These are phyloP conservation scores for Chytriomyces confervae DNA, from an alignment of 192 early-diverging fungal species.

Conservation along the genomic window DNA sequence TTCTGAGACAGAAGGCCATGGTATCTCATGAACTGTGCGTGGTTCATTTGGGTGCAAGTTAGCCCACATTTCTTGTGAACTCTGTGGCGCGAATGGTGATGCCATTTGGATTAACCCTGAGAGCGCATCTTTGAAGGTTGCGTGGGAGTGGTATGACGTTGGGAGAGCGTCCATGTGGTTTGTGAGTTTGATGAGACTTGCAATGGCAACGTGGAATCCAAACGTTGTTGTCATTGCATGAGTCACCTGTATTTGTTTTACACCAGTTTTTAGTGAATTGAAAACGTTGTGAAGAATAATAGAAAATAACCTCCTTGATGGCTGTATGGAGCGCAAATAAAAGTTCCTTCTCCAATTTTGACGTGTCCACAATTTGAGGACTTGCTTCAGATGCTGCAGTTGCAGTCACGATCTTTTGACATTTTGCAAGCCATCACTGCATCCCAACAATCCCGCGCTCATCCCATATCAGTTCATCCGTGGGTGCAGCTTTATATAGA, in stretches of 20 bases:
- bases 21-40: neutral
- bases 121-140: constrained; percentile 12
- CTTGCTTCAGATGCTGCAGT: neutral
- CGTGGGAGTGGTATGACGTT: neutral
- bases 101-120: constrained; percentile 33
- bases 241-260: constrained; percentile 37
- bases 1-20: constrained; percentile 35
- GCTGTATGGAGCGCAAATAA: constrained; percentile 58
- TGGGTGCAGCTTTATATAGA: constrained; percentile 86
- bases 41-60: constrained; percentile 6
- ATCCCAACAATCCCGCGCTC: constrained; percentile 89
- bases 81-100: constrained; percentile 46
- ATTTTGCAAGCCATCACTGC: constrained; percentile 79
- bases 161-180: constrained; percentile 43
- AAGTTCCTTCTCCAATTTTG: constrained; percentile 30
- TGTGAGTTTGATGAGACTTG: constrained; percentile 84
- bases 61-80: constrained; percentile 35
- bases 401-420: constrained; percentile 64
- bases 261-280: neutral
- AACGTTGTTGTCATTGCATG: constrained; percentile 48
- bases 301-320: constrained; percentile 32
- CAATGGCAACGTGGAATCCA: constrained; percentile 84
- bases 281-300: neutral
- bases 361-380: constrained; percentile 1
- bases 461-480: constrained; percentile 91